Percentiles rank a stretch among this genome's conserved stretches.
phyloP scores from a whole-genome alignment of 495 filamentous ascomycete species.

The Apiosordaria backusii region DNA sequence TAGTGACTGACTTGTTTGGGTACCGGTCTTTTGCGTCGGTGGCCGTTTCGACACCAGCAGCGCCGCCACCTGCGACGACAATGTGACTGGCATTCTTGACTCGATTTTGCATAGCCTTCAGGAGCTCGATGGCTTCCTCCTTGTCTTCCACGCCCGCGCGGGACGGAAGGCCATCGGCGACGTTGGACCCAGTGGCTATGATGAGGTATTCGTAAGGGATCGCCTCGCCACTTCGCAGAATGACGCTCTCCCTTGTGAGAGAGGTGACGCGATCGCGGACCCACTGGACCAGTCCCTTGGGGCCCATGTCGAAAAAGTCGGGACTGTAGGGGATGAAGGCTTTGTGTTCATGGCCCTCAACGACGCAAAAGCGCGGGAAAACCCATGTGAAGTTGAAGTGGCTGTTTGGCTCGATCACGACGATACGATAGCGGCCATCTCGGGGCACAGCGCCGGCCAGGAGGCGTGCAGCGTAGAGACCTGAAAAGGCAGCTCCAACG shows the following conservation, averaged over 20 bases:
- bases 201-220: conserved; percentile 57
- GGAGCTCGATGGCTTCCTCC: conserved; percentile 46
- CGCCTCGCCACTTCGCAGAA: conserved; percentile 26
- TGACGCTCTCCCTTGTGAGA: conserved; percentile 26
- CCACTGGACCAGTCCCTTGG: conserved; percentile 32
- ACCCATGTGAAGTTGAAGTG: conserved; percentile 59
- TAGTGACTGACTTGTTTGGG: conserved; percentile 52
- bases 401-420: conserved; percentile 55
- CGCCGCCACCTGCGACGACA: conserved; percentile 57
- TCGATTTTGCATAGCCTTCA: conserved; percentile 33
- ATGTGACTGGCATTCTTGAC: conserved; percentile 42
- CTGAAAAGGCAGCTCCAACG: conserved; percentile 55
- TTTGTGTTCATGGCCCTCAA: conserved; percentile 42
- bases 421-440: conserved; percentile 43
- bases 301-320: conserved; percentile 25
- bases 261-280: conserved; percentile 34
- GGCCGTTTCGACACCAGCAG: conserved; percentile 58
- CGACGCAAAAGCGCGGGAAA: conserved; percentile 48
- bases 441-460: conserved; percentile 48
- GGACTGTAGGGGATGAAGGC: conserved; percentile 49
- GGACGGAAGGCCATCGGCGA: conserved; percentile 47
- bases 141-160: conserved; percentile 45
- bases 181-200: conserved; percentile 50
- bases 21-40: conserved; percentile 55
- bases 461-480: conserved; percentile 42